These are phyloP conservation scores for Galerina marginata DNA, from an alignment of 768 basidiomycete species.

Conservation along the genomic window DNA sequence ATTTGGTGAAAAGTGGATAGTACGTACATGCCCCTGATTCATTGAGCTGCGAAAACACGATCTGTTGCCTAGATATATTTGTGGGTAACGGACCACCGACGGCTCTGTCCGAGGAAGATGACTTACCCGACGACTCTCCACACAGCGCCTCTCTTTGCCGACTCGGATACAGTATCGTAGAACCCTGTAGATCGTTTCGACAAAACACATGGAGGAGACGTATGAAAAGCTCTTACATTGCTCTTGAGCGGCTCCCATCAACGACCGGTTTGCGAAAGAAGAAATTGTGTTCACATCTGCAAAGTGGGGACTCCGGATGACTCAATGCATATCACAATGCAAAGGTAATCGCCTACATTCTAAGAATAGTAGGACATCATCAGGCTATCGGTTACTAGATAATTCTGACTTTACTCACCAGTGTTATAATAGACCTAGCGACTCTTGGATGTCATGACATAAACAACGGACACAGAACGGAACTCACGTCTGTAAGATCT, in stretches of 20 bases:
- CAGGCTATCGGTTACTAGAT: background rate
- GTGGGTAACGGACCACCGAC: background rate
- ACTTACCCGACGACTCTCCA: constrained; percentile 60
- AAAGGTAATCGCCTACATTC: constrained; percentile 14
- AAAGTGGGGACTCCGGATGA: constrained; percentile 1
- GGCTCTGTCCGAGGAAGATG: background rate
- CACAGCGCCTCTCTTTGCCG: constrained; percentile 50
- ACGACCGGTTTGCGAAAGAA: constrained; percentile 47
- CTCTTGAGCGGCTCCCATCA: constrained; percentile 63
- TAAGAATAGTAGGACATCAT: constrained; percentile 4
- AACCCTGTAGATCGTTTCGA: constrained; percentile 43
- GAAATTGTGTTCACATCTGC: constrained; percentile 52
- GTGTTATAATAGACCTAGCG: constrained; percentile 55
- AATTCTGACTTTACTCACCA: constrained; percentile 30
- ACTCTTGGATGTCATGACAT: background rate
- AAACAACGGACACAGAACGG: background rate
- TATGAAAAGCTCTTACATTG: constrained; percentile 42
- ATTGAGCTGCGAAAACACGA: constrained; percentile 57
- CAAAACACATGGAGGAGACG: background rate
- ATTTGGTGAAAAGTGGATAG: background rate
- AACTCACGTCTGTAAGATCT: constrained; percentile 57
- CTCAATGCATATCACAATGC: background rate
- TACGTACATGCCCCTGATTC: constrained; percentile 41
- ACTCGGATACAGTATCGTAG: constrained; percentile 48
- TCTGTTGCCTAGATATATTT: constrained; percentile 49